Base-by-base conservation (phyloP, 495 filamentous ascomycete genomes). In the Daldinia concentrica region DNA sequence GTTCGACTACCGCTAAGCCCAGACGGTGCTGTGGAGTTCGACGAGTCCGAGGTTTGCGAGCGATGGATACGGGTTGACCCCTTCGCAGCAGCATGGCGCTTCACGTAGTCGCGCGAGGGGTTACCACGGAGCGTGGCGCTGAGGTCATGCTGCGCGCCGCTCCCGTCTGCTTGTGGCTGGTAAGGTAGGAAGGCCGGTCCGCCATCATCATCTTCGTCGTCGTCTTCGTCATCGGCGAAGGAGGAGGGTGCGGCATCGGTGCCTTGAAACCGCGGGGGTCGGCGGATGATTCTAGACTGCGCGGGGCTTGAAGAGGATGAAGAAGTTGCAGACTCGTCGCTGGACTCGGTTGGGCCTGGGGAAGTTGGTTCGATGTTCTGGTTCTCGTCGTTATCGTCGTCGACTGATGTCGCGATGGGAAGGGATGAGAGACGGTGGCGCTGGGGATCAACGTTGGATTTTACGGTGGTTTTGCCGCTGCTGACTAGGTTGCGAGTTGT, bases 171-270 rank as follows among this genome's bases (percentile, higher is more conserved):
- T 34, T 65, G 72, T 2, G 56, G 58, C 63, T 74, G 70, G 71
- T 92, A 88, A 0, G 94, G 93, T 2, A 95, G 84, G 73, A 95
- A 97, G 0, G 91, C 89, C 1, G 92, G 91, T 54, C 85, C 84
- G 30, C 83, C 84, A 12, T 85, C 84, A 24, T 87, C 86, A 30
- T 77, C 76, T 29, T 88, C 83, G 34, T 81, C 83, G 34, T 81
- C 82, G 15, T 60, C 76, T 48, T 87, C 86, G 36, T 77, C 76
- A 32, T 88, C 83, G 27, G 80, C 82, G 12, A 61, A 76, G 36
- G 60, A 73, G 32, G 62, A 62, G 22, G 72, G 70, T 0, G 70
- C 48, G 78, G 69, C 82, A 71, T 74, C 78, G 65, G 58, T 78
- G 74, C 60, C 78, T 76, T 82, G 73, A 79, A 87, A 76, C n/a